These are phyloP conservation scores for Globisporangium apiculatum DNA, from an alignment of 352 stramenopile species.

Conservation along the genomic window DNA sequence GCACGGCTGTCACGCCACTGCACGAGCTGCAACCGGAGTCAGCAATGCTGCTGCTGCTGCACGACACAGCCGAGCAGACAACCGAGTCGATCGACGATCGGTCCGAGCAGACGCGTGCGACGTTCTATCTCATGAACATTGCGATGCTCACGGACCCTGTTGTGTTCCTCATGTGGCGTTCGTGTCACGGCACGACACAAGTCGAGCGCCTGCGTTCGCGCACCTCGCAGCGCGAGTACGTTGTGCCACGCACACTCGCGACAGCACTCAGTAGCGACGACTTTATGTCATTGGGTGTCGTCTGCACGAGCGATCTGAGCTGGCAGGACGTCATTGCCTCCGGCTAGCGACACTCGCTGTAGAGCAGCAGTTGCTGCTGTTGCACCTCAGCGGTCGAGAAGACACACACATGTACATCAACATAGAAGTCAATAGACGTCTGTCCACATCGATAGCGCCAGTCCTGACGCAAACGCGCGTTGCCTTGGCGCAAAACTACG, in stretches of 20 bases:
- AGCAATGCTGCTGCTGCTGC: neutral
- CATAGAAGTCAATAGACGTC: too few relatives aligned
- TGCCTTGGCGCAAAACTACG: neutral
- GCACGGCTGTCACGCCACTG: too few relatives aligned
- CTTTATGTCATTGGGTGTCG: neutral
- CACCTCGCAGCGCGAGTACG: neutral
- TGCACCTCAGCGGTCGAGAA: too few relatives aligned
- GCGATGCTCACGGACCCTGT: slow-evolving; percentile 11
- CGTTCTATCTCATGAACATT: slow-evolving; percentile 11
- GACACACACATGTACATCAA: too few relatives aligned
- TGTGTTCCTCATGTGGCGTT: neutral
- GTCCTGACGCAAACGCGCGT: too few relatives aligned
- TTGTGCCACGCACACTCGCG: neutral
- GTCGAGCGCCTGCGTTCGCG: neutral
- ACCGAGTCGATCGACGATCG: slow-evolving; percentile 4
- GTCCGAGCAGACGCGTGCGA: neutral
- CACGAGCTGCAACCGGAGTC: too few relatives aligned
- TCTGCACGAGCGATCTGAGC: neutral
- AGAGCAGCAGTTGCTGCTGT: too few relatives aligned
- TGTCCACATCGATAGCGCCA: too few relatives aligned
- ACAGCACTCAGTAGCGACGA: neutral
- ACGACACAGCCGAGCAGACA: neutral
- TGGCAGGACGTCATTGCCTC: slow-evolving; percentile 6
- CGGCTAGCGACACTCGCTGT: neutral
- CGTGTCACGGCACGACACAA: neutral